Base-by-base conservation (phyloP, 2,329 filamentous ascomycete genomes). In the Seiridium unicorne region DNA sequence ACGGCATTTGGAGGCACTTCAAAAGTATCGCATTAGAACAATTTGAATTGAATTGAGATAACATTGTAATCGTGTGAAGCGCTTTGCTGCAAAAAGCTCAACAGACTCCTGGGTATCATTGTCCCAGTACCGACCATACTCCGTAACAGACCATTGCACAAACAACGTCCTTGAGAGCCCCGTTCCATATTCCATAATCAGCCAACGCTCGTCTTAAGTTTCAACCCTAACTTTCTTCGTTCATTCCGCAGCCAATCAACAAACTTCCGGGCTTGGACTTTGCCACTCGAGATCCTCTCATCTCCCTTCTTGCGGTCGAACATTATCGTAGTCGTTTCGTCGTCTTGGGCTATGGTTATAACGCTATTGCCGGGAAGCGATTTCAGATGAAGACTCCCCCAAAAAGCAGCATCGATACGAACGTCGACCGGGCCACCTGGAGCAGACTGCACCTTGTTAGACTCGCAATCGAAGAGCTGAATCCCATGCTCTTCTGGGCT, bases 181-280 rank as follows among this genome's bases (percentile, higher is more conserved):
- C 32, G 9, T 4, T 4, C 49, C n/a, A 53, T 7, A n/a, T 38
- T 9, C 11, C 49, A 53, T 46, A 3, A 51, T 36, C 8, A 51
- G 11, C 32, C 2, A 6, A 11, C n/a, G 11, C 11, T 13, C 10
- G 49, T 38, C 32, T 36, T n/a, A 3, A 53, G n/a, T n/a, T 42
- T 18, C 36, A 55, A 38, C 3, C 38, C 38, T 38, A 55, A 38
- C 38, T 44, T n/a, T n/a, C 9, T 31, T 5, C 53, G 38, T 18
- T 32, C 38, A 2, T 10, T n/a, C 5, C 53, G 62, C 18, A 71
- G 55, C 69, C 68, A 72, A 40, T 60, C 60, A 18, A 66, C 61
- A 10, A 72, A 69, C 2, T 55, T 48, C 8, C 63, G 63, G 11
- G 54, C 58, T 46, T 70, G 69, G 11, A 66, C 57, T 54, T 64